A percentile compares a stretch with the other conserved stretches of the same genome.
These are phyloP conservation scores for Otatea glauca DNA, from an alignment of 176 grass and related monocot genomes.

Conservation along the genomic window DNA sequence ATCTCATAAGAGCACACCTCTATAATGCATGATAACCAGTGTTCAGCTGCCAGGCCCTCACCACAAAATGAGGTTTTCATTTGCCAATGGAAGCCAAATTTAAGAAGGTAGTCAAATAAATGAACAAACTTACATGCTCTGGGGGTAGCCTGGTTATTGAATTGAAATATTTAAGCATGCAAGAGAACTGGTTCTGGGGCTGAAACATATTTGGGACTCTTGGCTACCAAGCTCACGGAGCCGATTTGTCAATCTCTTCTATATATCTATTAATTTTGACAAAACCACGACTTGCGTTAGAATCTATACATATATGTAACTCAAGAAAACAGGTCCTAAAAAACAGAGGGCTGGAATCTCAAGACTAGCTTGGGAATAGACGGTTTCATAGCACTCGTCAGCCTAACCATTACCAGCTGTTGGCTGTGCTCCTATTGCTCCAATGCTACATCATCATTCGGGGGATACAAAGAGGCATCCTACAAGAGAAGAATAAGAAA, in stretches of 20 bases:
- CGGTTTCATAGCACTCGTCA: background rate
- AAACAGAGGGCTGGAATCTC: background rate
- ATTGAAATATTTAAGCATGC: background rate
- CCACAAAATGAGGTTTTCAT: conserved; percentile 17
- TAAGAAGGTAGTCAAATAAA: background rate
- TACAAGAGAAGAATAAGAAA: conserved; percentile 2
- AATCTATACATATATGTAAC: conserved; percentile 12
- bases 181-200: background rate
- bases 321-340: background rate
- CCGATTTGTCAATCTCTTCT: background rate
- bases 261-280: background rate
- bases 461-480: background rate
- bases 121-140: background rate
- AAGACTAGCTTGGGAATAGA: background rate
- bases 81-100: background rate
- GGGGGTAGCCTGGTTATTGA: background rate
- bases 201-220: conserved; percentile 6
- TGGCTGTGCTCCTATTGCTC: background rate
- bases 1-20: background rate
- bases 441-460: background rate
- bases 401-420: background rate
- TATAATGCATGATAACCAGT: conserved; percentile 24
- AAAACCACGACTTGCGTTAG: background rate
- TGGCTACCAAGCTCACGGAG: conserved; percentile 14
- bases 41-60: conserved; percentile 8